phyloP scores from a whole-genome alignment of 768 basidiomycete species.

The Suillus decipiens region DNA sequence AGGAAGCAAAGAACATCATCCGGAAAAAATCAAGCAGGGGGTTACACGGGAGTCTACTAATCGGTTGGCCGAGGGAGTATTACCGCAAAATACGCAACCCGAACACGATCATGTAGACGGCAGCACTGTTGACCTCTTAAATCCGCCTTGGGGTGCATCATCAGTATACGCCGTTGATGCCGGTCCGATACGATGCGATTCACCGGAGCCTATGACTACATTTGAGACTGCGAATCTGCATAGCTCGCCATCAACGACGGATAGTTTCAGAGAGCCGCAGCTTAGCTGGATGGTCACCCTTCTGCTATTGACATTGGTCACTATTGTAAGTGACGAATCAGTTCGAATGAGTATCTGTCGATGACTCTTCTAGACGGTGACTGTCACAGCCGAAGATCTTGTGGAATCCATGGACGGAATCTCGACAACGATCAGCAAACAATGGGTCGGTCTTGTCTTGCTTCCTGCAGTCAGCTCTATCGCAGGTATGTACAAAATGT shows the following conservation, averaged over 20 bases:
- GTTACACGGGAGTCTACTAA: constrained; percentile 20
- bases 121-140: constrained; percentile 5
- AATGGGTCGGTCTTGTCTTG: constrained; percentile 88
- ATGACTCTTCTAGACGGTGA: constrained; percentile 41
- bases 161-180: constrained; percentile 13
- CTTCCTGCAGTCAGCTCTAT: constrained; percentile 83
- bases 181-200: constrained; percentile 6
- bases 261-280: constrained; percentile 48
- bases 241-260: constrained; percentile 15
- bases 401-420: constrained; percentile 86
- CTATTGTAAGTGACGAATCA: constrained; percentile 49
- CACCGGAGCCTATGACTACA: constrained; percentile 17
- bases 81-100: background rate
- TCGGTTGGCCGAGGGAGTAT: constrained; percentile 25
- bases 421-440: constrained; percentile 69
- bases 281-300: constrained; percentile 62
- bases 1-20: constrained; percentile 3
- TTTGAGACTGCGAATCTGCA: constrained; percentile 17
- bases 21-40: constrained; percentile 14
- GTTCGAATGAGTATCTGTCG: background rate
- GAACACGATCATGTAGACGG: constrained; percentile 6
- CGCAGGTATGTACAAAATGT: constrained; percentile 52
- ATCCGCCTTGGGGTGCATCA: constrained; percentile 16
- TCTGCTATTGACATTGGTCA: constrained; percentile 55
- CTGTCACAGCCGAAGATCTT: constrained; percentile 69